phyloP scores from a whole-genome alignment of 2,329 filamentous ascomycete genomes.

The Coniochaeta sp. region DNA sequence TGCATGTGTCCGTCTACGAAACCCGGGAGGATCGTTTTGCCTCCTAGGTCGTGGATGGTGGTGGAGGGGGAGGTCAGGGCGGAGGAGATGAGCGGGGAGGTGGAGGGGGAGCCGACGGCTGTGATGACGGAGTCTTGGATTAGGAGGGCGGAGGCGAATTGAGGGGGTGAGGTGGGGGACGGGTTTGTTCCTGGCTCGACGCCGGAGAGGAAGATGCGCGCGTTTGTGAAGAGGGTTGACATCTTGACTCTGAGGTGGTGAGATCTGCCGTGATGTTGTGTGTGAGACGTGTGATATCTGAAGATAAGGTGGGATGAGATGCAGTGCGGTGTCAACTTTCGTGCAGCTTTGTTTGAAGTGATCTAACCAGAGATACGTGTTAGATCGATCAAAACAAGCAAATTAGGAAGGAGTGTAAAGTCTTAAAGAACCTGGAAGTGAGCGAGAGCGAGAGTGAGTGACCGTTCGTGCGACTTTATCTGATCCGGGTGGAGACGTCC shows the following conservation, averaged over 20 bases:
- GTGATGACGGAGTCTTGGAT: conserved; percentile 25
- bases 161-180: conserved; percentile 16
- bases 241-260: background rate
- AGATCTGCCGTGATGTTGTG: background rate
- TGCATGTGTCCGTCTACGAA: conserved; percentile 55
- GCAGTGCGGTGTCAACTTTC: too few relatives aligned
- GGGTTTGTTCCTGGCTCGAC: conserved; percentile 13
- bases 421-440: too few relatives aligned
- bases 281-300: background rate
- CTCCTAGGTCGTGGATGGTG: conserved; percentile 24
- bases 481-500: background rate
- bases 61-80: conserved; percentile 9
- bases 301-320: too few relatives aligned
- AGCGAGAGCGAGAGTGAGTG: too few relatives aligned
- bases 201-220: conserved; percentile 36
- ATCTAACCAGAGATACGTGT: too few relatives aligned
- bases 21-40: conserved; percentile 40
- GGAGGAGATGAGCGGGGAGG: conserved; percentile 18
- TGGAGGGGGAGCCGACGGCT: conserved; percentile 27
- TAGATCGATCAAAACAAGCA: too few relatives aligned
- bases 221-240: conserved; percentile 30
- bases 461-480: too few relatives aligned
- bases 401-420: too few relatives aligned
- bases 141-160: conserved; percentile 30
- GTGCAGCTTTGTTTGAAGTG: too few relatives aligned